Evolutionary conservation across 441 rosid genomes (phyloP), one percentile per base, ranked within the genome.

Genomic region (Euphorbia corollata): DNA sequence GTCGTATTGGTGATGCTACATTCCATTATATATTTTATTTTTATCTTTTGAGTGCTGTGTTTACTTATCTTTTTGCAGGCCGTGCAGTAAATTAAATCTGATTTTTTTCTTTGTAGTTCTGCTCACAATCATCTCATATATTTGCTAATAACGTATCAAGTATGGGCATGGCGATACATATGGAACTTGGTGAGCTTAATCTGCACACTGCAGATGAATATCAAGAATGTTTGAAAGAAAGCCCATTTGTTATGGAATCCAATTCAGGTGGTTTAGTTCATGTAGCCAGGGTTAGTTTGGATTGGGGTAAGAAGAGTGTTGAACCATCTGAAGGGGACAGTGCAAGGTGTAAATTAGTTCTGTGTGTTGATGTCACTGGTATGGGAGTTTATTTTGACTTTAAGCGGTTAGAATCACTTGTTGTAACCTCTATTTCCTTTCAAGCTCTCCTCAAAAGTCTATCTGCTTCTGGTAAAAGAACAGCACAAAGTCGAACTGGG

Each of bases 121-220:
- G 96, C 75, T 87, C 97, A 45, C 99, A 96, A 81, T 96, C 99
- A 51, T 90, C 92, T 45, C 97, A 96, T 77, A 73, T 90, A 66
- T 90, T 90, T 79, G 96, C 96, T 71, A 96, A 96, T 82, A 87
- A 96, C 79, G 76, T 90, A 72, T 90, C 98, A 64, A 84, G 74
- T 75, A 71, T 67, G 78, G 97, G 96, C 73, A 83, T 89, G 72
- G 71, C 87, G 32, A 81, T 89, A 54, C 96, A 96, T 82, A 81
- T 86, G 89, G 99, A 96, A 73, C 94, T 96, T 79, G 97, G 99
- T 75, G 98, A 92, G 71, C 68, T 96, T 58, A 96, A 92, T 85
- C 81, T 96, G 77, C 90, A 90, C 81, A 79, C 85, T 91, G 94
- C 87, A 73, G 97, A 90, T 73, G 99, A 91, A 78, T 90, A 90